Evolutionary conservation across 1,139 yeast genomes (phyloP).

Genomic region (Kodamaea arcana): DNA sequence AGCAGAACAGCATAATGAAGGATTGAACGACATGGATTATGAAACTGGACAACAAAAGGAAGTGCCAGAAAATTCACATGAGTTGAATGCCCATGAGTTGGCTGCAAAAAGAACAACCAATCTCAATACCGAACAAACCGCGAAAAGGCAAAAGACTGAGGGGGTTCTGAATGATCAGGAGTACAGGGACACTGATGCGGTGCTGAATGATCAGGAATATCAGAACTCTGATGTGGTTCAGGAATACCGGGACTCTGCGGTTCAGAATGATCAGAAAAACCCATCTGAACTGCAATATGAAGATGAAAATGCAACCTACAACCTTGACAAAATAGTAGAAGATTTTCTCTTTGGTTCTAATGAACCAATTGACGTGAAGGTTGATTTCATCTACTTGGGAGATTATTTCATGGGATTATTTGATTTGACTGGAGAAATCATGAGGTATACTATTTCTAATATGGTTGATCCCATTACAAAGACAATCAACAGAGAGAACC

Average conservation of each 20-base stretch:
- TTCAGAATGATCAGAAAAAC: constrained; percentile 2
- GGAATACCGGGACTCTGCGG: constrained; percentile 2
- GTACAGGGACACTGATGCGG: too few species aligned
- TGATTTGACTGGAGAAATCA: constrained; percentile 42
- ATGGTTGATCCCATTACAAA: constrained; percentile 12
- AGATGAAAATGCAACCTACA: background rate
- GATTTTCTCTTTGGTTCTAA: background rate
- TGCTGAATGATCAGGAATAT: too few species aligned
- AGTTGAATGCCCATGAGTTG: too few species aligned
- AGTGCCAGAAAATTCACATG: background rate
- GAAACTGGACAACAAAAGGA: constrained; percentile 1
- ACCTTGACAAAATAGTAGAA: background rate
- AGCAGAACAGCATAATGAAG: background rate
- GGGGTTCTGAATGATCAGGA: too few species aligned
- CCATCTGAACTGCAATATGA: background rate
- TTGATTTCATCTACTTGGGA: constrained; percentile 14
- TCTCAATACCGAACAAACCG: background rate
- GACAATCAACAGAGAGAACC: constrained; percentile 10
- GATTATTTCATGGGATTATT: constrained; percentile 39
- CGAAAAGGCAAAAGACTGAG: background rate
- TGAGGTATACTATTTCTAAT: constrained; percentile 30
- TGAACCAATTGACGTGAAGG: background rate
- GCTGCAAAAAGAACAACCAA: too few species aligned
- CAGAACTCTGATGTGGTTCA: too few species aligned
- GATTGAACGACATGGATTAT: background rate